Base-by-base conservation (phyloP, 2,329 filamentous ascomycete genomes). In the Fusarium heterosporum region DNA sequence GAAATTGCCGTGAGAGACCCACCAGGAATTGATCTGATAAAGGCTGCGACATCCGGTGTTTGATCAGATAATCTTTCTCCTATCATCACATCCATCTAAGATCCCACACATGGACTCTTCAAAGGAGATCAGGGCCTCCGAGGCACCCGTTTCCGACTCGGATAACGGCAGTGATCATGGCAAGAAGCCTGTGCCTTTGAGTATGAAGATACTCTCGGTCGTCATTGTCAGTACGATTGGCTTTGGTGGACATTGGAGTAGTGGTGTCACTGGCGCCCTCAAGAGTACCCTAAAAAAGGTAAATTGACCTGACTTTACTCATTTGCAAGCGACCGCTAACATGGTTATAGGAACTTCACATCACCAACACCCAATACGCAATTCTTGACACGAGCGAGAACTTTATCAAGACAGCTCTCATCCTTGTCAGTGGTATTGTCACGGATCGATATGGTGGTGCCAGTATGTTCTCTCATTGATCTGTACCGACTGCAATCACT, bases 381-480 rank as follows among this genome's bases (percentile, higher is more conserved):
- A 77, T 89, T 0, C 78, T 89, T 0, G 85, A 87, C 66, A 83
- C 86, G 0, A 89, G 86, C 41, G 84, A 88, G 64, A 82, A 89
- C 69, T 89, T 89, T 57, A 89, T 89, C 83, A 82, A 83, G 14
- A 87, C 85, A 0, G 78, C 82, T 0, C 73, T 89, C 4, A 86
- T 89, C 19, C 74, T 89, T 0, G 58, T 80, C 26, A 86, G 81
- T 22, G 87, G 87, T 2, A 64, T 87, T 3, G 71, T 89, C 2
- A 89, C 86, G 0, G 87, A 89, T 64, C 80, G 84, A 11, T 80
- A 87, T 16, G 87, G 87, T 3, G 87, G 87, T 26, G 86, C 86
- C 45, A 80, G 82, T 81, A 64, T 26, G 78, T 66, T 1, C 9
- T n/a, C 6, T 6, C 3, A 12, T 25, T n/a, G 3, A 10, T 2